Evolutionary conservation across 2,329 filamentous ascomycete species (phyloP), one percentile per base, ranked within the genome.

Genomic region (Aureobasidium sp.): DNA sequence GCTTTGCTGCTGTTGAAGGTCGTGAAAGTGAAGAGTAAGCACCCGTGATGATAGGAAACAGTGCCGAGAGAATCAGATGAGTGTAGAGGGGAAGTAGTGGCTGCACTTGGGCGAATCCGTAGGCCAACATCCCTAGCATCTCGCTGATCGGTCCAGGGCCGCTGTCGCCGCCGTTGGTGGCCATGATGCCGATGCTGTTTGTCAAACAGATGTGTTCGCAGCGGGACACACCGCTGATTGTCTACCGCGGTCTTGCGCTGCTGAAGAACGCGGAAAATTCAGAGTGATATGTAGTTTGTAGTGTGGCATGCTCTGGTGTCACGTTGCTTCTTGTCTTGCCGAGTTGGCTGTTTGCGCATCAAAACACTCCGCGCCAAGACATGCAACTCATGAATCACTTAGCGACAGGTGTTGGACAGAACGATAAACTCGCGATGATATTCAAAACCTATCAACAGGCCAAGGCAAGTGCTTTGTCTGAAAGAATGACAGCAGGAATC

Each of bases 11-110:
- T 1, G 92, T 96, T 0, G 88, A 85, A 0, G 93, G 93, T 19
- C 91, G 84, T 15, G 88, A 86, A 22, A 97, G 82, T 1, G 92
- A 89, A n/a, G 89, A 90, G 73, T 96, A 89, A 9, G 91, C 85
- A 52, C 89, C 90, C 5, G 90, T 81, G 74, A 89, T 94, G 70
- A 97, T 96, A 59, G 91, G 90, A 65, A 89, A 85, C 17, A 96
- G 74, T 15, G 91, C 87, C 31, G 89, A 87, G 63, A 86, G 70
- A 60, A 88, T 75, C 14, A 89, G 76, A 71, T 88, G 86, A 0
- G 79, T 68, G 67, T 86, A 82, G 12, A 82, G 84, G 15, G 81
- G 81, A 31, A 86, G 68, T 24, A 63, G 50, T 6, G 64, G 64
- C 42, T 64, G 63, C 7, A 45, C 45, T 49, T 64, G 47, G 8